Base-by-base conservation (phyloP, 2,329 filamentous ascomycete species). In the Fusarium verrucosum region DNA sequence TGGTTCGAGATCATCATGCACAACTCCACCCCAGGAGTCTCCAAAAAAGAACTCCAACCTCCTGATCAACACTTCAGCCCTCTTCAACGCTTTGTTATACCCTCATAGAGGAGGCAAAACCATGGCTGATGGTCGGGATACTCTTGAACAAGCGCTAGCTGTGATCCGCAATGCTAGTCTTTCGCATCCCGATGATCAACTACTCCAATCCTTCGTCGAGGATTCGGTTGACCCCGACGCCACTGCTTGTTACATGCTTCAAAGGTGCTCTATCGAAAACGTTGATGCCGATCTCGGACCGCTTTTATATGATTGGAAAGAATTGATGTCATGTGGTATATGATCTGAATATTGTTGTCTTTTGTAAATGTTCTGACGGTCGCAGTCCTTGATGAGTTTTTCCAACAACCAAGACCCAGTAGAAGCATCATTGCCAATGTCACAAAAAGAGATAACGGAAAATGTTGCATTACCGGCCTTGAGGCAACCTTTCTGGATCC, bases 131-230 rank as follows among this genome's bases (percentile, higher is more conserved):
- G 26, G 26, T 28, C 26, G 10, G 10, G 26, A 10, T 28, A 10
- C 9, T 6, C 20, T 17, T 1, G 13, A 20, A 0, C 3, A 8
- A 3, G 13, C 20, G 3, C 22, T 50, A 2, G 1, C 20, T 17
- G 5, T 1, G 0, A 14, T 43, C 17, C 7, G 5, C 1, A 17
- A 0, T 20, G 16, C n/a, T 5, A 4, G 5, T 10, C n/a, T 43
- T 1, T 20, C 3, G 3, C 17, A 47, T 2, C 42, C 25, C 4
- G 13, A 25, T 5, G 13, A 20, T 4, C 23, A 32, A 6, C 25
- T 47, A 13, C n/a, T 47, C 1, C 13, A 38, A 47, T 32, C 25
- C 7, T 32, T 47, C 19, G 10, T 38, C 1, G 3, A n/a, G 6
- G 25, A 38, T 7, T 30, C 32, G 5, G 5, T 10, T 4, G 19